Evolutionary conservation across 2,329 filamentous ascomycete genomes (phyloP).

Genomic region (Herpotrichia juniperi): DNA sequence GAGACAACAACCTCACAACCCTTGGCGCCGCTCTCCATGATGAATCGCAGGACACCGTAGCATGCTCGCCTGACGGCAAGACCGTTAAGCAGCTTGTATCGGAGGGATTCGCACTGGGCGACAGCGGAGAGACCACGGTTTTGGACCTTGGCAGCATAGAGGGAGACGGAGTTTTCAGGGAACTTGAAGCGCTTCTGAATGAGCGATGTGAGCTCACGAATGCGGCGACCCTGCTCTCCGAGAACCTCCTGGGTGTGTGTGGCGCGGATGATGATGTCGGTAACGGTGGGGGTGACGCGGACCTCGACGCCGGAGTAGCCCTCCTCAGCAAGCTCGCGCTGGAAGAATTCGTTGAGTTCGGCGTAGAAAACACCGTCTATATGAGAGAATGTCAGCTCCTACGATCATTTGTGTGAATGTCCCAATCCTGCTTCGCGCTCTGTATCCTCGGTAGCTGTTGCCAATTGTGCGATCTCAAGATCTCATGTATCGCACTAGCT

Average conservation of each 20-base stretch:
- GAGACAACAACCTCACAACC: slow-evolving; percentile 99
- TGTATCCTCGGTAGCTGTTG: slow-evolving; percentile 10
- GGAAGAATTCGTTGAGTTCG: slow-evolving; percentile 99
- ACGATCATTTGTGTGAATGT: slow-evolving; percentile 20
- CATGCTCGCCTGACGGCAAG: slow-evolving; percentile 97
- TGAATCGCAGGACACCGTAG: slow-evolving; percentile 99
- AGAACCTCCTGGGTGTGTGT: slow-evolving; percentile 99
- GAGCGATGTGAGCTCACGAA: slow-evolving; percentile 99
- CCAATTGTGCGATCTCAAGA: slow-evolving; percentile 9
- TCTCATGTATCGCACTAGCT: slow-evolving; percentile 36
- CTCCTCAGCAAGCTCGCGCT: slow-evolving; percentile 99
- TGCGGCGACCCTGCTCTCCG: slow-evolving; percentile 99
- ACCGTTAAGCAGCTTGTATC: slow-evolving; percentile 99
- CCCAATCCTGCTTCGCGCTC: slow-evolving; percentile 9
- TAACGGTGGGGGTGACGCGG: slow-evolving; percentile 99
- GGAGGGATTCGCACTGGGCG: slow-evolving; percentile 99
- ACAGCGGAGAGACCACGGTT: slow-evolving; percentile 99
- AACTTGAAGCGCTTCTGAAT: slow-evolving; percentile 99
- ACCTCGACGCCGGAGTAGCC: slow-evolving; percentile 99
- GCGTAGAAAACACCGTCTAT: slow-evolving; percentile 99
- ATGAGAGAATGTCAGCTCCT: slow-evolving; percentile 12
- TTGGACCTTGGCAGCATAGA: slow-evolving; percentile 99
- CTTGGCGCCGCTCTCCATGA: slow-evolving; percentile 99
- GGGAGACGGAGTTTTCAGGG: slow-evolving; percentile 99
- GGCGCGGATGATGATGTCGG: slow-evolving; percentile 99